Conservation (phyloP, 257 asterid genomes). For the Solanum corneliomulleri region DNA sequence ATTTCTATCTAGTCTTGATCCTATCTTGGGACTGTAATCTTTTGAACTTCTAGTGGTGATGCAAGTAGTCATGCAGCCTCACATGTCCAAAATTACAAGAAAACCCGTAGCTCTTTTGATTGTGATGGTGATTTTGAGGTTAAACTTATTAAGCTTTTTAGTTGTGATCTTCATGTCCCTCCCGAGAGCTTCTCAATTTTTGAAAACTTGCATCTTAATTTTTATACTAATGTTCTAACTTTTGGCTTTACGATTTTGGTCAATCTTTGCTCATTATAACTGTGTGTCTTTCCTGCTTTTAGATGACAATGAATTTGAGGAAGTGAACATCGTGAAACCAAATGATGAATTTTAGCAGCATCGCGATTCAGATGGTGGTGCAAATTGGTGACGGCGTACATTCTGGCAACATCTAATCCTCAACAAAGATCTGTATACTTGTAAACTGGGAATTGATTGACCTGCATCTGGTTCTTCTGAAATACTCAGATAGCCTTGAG, state of each 20-base stretch:
- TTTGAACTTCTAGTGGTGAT: background rate
- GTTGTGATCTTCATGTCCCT: background rate
- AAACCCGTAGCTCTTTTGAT: background rate
- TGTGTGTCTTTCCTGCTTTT: background rate
- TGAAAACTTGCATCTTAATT: background rate
- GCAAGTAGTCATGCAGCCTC: background rate
- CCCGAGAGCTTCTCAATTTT: background rate
- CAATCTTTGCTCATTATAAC: background rate
- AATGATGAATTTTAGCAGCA: slow-evolving; percentile 43
- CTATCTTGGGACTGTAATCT: background rate
- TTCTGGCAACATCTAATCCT: background rate
- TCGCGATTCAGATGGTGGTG: slow-evolving; percentile 39
- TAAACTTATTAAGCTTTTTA: background rate
- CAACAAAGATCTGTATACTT: background rate
- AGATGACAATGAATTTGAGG: slow-evolving; percentile 71
- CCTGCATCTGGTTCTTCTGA: background rate
- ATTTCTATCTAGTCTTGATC: background rate
- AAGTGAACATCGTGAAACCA: slow-evolving; percentile 44
- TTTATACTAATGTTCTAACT: background rate
- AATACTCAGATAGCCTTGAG: background rate
- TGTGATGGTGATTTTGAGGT: background rate
- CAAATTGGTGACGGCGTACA: slow-evolving; percentile 19
- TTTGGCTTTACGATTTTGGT: background rate
- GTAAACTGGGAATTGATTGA: background rate
- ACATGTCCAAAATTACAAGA: background rate